These are phyloP conservation scores for Botrytis medusae DNA, from an alignment of 2,329 filamentous ascomycete genomes.

Conservation along the genomic window DNA sequence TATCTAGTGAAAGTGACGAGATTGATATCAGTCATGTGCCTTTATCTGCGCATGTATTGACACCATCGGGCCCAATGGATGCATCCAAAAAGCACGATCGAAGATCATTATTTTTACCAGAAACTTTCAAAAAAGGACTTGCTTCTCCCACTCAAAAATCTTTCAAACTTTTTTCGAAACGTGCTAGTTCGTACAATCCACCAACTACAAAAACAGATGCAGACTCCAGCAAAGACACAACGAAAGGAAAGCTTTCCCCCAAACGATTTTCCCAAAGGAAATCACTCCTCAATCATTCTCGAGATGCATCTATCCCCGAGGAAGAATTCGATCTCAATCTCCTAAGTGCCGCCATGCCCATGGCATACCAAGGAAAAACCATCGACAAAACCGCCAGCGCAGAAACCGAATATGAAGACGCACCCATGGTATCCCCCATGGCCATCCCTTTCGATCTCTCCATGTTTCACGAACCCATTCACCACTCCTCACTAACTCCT, in stretches of 20 bases:
- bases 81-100: slow-evolving; percentile 17
- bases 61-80: slow-evolving; percentile 10
- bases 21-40: slow-evolving; percentile 35
- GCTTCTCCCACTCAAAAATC: slow-evolving; percentile 21
- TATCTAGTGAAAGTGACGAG: slow-evolving; percentile 25
- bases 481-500: slow-evolving; percentile 24
- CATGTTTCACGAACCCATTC: slow-evolving; percentile 34
- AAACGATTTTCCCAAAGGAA: slow-evolving; percentile 28
- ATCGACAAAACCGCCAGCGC: slow-evolving; percentile 29
- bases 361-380: slow-evolving; percentile 29
- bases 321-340: slow-evolving; percentile 38
- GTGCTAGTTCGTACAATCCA: slow-evolving; percentile 5
- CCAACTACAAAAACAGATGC: background rate
- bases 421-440: slow-evolving; percentile 25
- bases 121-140: slow-evolving; percentile 29
- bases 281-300: slow-evolving; percentile 27
- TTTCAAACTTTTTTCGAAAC: slow-evolving; percentile 2
- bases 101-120: slow-evolving; percentile 26
- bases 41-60: slow-evolving; percentile 22
- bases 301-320: slow-evolving; percentile 33
- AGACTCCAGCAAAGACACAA: background rate
- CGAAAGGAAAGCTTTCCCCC: background rate
- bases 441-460: slow-evolving; percentile 32
- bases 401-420: slow-evolving; percentile 29
- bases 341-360: slow-evolving; percentile 32